A percentile compares a stretch with the other conserved stretches of the same genome.
Conservation (phyloP, 2,329 filamentous ascomycete species). For the Sclerotinia glacialis region DNA sequence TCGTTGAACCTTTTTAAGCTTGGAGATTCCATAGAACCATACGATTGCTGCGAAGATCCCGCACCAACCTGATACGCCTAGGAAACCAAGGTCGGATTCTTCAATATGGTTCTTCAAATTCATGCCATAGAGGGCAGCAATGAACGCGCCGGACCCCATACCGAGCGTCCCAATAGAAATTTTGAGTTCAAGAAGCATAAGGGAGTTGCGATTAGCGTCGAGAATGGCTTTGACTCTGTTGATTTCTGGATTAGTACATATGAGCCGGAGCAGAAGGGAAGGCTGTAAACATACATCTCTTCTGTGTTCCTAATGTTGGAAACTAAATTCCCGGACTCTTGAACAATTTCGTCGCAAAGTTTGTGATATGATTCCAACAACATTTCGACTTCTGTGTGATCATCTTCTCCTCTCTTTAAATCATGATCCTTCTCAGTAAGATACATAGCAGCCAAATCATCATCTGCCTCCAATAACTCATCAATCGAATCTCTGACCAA, state of each 20-base stretch:
- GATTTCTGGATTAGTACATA: background rate
- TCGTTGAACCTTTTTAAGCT: slow-evolving; percentile 80
- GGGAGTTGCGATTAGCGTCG: slow-evolving; percentile 94
- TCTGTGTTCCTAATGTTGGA: slow-evolving; percentile 96
- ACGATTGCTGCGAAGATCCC: slow-evolving; percentile 71
- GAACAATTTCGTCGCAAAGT: slow-evolving; percentile 95
- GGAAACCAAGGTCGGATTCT: slow-evolving; percentile 85
- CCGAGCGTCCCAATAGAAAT: slow-evolving; percentile 94
- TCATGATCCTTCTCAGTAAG: slow-evolving; percentile 82
- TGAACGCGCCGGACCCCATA: slow-evolving; percentile 90
- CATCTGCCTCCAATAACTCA: slow-evolving; percentile 91
- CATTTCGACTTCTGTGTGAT: slow-evolving; percentile 97
- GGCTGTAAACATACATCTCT: slow-evolving; percentile 70
- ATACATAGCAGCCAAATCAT: slow-evolving; percentile 94
- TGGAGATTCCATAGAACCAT: slow-evolving; percentile 78
- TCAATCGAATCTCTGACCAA: slow-evolving; percentile 93
- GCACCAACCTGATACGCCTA: slow-evolving; percentile 68
- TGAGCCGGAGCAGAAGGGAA: background rate
- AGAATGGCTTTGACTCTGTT: slow-evolving; percentile 88
- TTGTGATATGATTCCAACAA: slow-evolving; percentile 96
- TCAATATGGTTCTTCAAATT: slow-evolving; percentile 99
- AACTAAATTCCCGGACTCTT: slow-evolving; percentile 88
- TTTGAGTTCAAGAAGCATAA: slow-evolving; percentile 96
- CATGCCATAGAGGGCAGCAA: slow-evolving; percentile 99
- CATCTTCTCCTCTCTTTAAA: slow-evolving; percentile 69